Evolutionary conservation across 306 rosid genomes (phyloP), one percentile per base, ranked within the genome.

Genomic region (Fagus sylvatica): DNA sequence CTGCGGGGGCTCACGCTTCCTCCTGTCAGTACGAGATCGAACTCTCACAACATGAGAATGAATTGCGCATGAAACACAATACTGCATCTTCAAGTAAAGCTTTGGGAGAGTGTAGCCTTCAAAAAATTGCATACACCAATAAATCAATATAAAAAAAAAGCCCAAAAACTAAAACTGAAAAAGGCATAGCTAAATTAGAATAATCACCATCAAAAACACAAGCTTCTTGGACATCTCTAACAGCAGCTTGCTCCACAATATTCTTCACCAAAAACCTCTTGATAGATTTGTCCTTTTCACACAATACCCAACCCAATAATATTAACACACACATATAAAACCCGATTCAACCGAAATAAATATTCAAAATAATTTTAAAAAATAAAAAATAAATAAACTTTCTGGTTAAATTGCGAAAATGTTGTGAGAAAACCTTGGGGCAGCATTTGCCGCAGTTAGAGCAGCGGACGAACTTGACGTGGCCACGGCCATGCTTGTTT

Each of bases 21-120:
- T 93, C 87, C 98, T 79, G 22, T 95, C 79, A 11, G 87, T 85
- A 55, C 97, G 90, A 46, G 99, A 93, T 4, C 97, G 88, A 48
- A 95, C 99, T 85, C 99, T 88, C 69, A 95, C 99, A 64, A 95
- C 99, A 36, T 95, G 99, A 17, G 98, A 93, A 85, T 95, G 99
- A 4, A 93, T 95, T 1, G 99, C 99, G 67, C 99, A 93, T 7
- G 99, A 93, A 43, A 95, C 98, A 75, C 99, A 95, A 57, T 93
- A 93, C 84, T 93, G 97, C 99, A 95, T 88, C 94, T 95, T 95
- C 10, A 96, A 96, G 80, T 95, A 95, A 22, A 95, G 87, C 90
- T 93, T 95, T 0, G 99, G 99, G 42, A 95, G 97, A 9, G 90
- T 87, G 86, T 95, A 93, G 15, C 87, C 99, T 95, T 69, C 76